Percentiles rank a stretch among this genome's conserved stretches.
These are phyloP conservation scores for Ramaria sp. DNA, from an alignment of 768 basidiomycete genomes.

Conservation along the genomic window DNA sequence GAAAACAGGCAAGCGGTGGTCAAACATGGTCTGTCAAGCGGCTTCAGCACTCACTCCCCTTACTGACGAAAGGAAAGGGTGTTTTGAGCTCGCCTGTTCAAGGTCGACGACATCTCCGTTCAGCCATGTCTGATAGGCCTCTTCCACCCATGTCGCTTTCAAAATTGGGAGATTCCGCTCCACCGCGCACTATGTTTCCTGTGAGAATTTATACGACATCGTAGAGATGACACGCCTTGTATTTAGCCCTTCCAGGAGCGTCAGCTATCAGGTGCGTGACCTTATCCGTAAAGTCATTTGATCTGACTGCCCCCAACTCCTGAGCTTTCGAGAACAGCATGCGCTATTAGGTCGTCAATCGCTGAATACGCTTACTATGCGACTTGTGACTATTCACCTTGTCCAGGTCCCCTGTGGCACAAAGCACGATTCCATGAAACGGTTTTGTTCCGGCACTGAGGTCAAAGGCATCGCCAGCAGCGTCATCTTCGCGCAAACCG, in stretches of 20 bases:
- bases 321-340: conserved; percentile 64
- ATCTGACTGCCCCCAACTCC: conserved; percentile 67
- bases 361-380: too few species aligned
- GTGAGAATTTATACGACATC: not conserved
- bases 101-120: conserved; percentile 71
- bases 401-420: conserved; percentile 69
- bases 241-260: conserved; percentile 80
- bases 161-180: conserved; percentile 75
- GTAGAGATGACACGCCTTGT: conserved; percentile 40
- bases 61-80: not conserved
- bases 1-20: conserved; percentile 66
- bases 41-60: conserved; percentile 1
- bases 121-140: conserved; percentile 64
- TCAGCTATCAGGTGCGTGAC: conserved; percentile 83
- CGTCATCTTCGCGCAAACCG: not conserved
- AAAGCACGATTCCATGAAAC: conserved; percentile 53
- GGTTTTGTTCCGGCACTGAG: conserved; percentile 39
- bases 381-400: conserved; percentile 37
- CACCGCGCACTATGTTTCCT: conserved; percentile 57
- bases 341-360: conserved; percentile 30
- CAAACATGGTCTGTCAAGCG: conserved; percentile 39
- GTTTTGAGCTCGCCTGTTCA: conserved; percentile 35
- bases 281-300: conserved; percentile 66
- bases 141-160: conserved; percentile 64
- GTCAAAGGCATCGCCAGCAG: not conserved